Percentiles rank a stretch among this genome's conserved stretches.
Evolutionary conservation across 192 early-diverging fungal genomes (phyloP).

Genomic region (Haplosporangium gracile): DNA sequence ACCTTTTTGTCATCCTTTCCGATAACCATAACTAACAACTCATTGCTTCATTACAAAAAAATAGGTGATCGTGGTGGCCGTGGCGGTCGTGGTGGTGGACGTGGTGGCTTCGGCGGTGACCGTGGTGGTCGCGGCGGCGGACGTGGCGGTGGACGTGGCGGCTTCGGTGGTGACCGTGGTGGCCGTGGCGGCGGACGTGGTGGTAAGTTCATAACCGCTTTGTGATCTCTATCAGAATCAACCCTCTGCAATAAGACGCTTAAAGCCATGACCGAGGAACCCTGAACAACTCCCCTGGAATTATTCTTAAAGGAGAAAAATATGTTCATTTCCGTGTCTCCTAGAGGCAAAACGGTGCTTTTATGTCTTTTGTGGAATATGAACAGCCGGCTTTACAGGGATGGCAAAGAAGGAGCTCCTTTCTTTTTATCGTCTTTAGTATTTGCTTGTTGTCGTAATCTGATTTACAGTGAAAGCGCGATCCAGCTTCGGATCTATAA

Average conservation of each 20-base stretch:
- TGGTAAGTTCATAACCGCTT: slow-evolving; percentile 43
- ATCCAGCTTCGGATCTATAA: slow-evolving; percentile 34
- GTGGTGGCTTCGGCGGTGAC: slow-evolving; percentile 53
- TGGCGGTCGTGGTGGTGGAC: slow-evolving; percentile 41
- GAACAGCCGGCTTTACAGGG: not conserved
- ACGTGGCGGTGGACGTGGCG: slow-evolving; percentile 62
- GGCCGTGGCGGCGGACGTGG: slow-evolving; percentile 67
- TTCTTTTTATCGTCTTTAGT: not conserved
- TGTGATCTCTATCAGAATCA: slow-evolving; percentile 19
- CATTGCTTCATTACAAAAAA: not conserved
- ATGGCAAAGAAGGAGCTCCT: not conserved
- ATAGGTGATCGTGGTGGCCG: slow-evolving; percentile 55
- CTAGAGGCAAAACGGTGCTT: not conserved
- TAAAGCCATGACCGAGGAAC: slow-evolving; percentile 12
- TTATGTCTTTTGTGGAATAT: slow-evolving; percentile 18
- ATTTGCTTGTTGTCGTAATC: slow-evolving; percentile 22
- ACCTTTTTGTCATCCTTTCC: too few species aligned
- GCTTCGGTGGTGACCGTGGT: slow-evolving; percentile 67
- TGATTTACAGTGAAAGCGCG: slow-evolving; percentile 55
- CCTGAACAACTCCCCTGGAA: not conserved
- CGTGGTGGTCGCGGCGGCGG: slow-evolving; percentile 59
- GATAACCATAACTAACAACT: not conserved
- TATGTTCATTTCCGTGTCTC: not conserved
- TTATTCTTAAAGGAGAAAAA: too few species aligned
- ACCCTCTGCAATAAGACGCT: slow-evolving; percentile 15